A percentile compares a stretch with the other conserved stretches of the same genome.
Conservation (phyloP, 148 eudicot species). For the Heliosperma pusillum region DNA sequence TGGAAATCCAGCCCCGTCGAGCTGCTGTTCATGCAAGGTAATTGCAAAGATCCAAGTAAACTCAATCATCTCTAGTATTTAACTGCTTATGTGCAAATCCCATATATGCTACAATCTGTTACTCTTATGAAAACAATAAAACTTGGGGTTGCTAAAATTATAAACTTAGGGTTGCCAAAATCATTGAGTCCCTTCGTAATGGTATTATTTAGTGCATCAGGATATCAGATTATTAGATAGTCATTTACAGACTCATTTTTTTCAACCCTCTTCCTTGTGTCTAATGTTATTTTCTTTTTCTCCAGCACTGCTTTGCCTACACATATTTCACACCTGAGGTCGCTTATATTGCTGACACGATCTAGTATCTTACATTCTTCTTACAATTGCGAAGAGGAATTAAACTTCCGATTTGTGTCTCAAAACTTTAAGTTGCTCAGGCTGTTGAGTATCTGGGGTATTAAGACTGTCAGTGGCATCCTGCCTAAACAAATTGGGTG, state of each 20-base stretch:
- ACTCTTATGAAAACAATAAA: too few relatives aligned
- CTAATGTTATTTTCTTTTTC: background rate
- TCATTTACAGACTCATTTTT: too few relatives aligned
- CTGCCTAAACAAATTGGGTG: slow-evolving; percentile 18
- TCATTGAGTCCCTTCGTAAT: too few relatives aligned
- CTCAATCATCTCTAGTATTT: too few relatives aligned
- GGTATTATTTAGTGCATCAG: too few relatives aligned
- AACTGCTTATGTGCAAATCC: too few relatives aligned
- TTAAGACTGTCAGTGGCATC: slow-evolving; percentile 3
- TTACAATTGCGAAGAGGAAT: background rate
- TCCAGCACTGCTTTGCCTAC: slow-evolving; percentile 5
- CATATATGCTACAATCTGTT: too few relatives aligned
- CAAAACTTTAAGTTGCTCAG: slow-evolving; percentile 20
- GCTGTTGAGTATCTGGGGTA: slow-evolving; percentile 15
- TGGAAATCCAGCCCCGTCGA: background rate
- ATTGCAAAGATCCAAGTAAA: too few relatives aligned
- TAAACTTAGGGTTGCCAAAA: too few relatives aligned
- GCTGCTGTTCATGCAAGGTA: slow-evolving; percentile 25
- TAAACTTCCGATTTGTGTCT: background rate
- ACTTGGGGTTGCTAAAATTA: too few relatives aligned
- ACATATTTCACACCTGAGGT: slow-evolving; percentile 9
- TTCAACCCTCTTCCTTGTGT: too few relatives aligned
- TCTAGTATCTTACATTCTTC: background rate
- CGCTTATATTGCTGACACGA: slow-evolving; percentile 8
- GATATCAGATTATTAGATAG: too few relatives aligned